Evolutionary conservation across 179 eudicot genomes (phyloP).

Genomic region (Silene noctiflora): DNA sequence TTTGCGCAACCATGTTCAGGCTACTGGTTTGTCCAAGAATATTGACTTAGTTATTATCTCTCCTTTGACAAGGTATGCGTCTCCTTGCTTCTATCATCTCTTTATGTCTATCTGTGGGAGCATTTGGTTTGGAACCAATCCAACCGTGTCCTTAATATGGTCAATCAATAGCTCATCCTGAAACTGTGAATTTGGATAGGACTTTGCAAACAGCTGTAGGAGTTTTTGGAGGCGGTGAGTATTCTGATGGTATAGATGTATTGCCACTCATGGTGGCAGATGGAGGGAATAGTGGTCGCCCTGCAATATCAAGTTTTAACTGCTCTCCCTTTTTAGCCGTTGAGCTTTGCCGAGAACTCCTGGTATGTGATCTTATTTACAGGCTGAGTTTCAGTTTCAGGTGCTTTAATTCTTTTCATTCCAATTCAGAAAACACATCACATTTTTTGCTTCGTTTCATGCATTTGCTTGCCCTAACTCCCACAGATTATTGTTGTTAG

Average conservation of each 20-base stretch:
- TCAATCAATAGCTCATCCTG: not conserved
- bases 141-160: not conserved
- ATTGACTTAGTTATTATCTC: conserved; percentile 70
- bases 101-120: no score
- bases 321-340: conserved; percentile 78
- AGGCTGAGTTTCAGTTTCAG: not conserved
- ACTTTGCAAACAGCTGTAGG: conserved; percentile 96
- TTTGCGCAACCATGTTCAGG: conserved; percentile 68
- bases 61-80: conserved; percentile 66
- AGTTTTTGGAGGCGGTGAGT: conserved; percentile 72
- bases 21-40: conserved; percentile 55
- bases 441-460: not conserved
- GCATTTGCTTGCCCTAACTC: not conserved
- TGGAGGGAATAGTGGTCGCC: conserved; percentile 62
- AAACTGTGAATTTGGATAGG: conserved; percentile 39
- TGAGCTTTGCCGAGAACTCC: conserved; percentile 83
- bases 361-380: conserved; percentile 44
- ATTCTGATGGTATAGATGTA: conserved; percentile 48
- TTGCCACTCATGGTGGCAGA: conserved; percentile 75
- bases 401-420: not conserved
- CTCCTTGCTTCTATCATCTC: not conserved
- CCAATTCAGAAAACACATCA: not conserved
- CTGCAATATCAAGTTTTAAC: conserved; percentile 72
- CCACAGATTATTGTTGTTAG: not conserved
- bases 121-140: not conserved